Conservation (phyloP, 2,329 filamentous ascomycete genomes). For the Cladosporium sphaerospermum region DNA sequence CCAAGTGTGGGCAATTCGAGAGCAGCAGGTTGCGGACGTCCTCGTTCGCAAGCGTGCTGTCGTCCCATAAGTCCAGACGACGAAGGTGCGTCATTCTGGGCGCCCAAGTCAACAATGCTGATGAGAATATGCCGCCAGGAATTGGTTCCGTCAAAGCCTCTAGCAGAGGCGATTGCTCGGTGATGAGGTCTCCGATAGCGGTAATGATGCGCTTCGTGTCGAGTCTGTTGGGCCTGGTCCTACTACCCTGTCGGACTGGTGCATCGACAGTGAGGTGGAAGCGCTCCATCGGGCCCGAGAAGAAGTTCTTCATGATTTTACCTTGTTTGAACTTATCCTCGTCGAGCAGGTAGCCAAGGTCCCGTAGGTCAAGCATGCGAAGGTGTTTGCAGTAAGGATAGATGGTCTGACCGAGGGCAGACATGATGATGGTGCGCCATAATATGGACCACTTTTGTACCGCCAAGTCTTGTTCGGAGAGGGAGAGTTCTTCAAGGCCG, state of each 20-base stretch:
- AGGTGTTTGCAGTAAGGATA: conserved; percentile 67
- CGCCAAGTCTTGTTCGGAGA: conserved; percentile 41
- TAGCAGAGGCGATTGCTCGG: conserved; percentile 41
- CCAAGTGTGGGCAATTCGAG: conserved; percentile 55
- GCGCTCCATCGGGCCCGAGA: conserved; percentile 41
- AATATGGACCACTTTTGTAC: conserved; percentile 55
- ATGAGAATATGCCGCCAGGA: conserved; percentile 45
- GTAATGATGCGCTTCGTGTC: conserved; percentile 39
- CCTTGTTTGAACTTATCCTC: conserved; percentile 52
- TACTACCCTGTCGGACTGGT: conserved; percentile 7
- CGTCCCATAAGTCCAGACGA: conserved; percentile 56
- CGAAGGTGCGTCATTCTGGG: conserved; percentile 52
- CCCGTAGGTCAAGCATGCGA: conserved; percentile 56
- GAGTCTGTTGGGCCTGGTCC: conserved; percentile 19
- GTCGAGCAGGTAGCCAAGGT: conserved; percentile 55
- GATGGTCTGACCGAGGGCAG: conserved; percentile 55
- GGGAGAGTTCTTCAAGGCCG: conserved; percentile 35
- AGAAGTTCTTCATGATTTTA: conserved; percentile 54
- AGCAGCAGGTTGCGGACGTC: conserved; percentile 49
- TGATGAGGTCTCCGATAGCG: conserved; percentile 42
- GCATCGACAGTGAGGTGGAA: conserved; percentile 35
- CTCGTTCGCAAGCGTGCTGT: conserved; percentile 51
- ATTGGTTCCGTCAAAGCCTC: conserved; percentile 40
- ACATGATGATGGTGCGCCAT: conserved; percentile 64
- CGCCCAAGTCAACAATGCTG: conserved; percentile 53